Evolutionary conservation across 257 asterid species (phyloP).

Genomic region (Ballota nigra): DNA sequence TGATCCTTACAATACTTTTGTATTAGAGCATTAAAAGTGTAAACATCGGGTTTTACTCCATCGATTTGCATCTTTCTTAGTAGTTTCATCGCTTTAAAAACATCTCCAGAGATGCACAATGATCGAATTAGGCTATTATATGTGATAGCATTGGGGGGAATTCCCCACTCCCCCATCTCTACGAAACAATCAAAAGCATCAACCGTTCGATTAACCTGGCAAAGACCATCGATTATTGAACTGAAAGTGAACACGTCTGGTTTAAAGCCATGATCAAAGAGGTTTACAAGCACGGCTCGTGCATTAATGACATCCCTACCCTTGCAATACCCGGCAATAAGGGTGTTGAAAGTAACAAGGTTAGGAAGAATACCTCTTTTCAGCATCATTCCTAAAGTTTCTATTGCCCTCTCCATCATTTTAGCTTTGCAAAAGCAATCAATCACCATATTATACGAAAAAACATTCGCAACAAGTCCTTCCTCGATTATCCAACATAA

Average conservation of each 20-base stretch:
- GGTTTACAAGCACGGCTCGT: conserved; percentile 51
- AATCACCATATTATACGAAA: conserved; percentile 66
- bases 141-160: conserved; percentile 58
- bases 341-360: conserved; percentile 75
- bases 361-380: conserved; percentile 55
- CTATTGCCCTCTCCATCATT: conserved; percentile 59
- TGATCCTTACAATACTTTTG: conserved; percentile 56
- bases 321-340: conserved; percentile 69
- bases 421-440: conserved; percentile 82
- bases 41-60: conserved; percentile 66
- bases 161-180: conserved; percentile 86
- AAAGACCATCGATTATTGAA: conserved; percentile 77
- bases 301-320: conserved; percentile 49
- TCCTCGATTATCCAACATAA: conserved; percentile 43
- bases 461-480: conserved; percentile 47
- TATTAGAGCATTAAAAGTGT: conserved; percentile 75
- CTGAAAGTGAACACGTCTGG: conserved; percentile 81
- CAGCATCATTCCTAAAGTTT: conserved; percentile 54
- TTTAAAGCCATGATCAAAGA: conserved; percentile 50
- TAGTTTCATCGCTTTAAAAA: conserved; percentile 50
- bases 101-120: conserved; percentile 60
- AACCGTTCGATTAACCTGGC: conserved; percentile 43
- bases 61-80: conserved; percentile 69
- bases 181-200: conserved; percentile 81
- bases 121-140: conserved; percentile 75